These are phyloP conservation scores for Glutinoglossum americanum DNA, from an alignment of 495 filamentous ascomycete genomes.

Conservation along the genomic window DNA sequence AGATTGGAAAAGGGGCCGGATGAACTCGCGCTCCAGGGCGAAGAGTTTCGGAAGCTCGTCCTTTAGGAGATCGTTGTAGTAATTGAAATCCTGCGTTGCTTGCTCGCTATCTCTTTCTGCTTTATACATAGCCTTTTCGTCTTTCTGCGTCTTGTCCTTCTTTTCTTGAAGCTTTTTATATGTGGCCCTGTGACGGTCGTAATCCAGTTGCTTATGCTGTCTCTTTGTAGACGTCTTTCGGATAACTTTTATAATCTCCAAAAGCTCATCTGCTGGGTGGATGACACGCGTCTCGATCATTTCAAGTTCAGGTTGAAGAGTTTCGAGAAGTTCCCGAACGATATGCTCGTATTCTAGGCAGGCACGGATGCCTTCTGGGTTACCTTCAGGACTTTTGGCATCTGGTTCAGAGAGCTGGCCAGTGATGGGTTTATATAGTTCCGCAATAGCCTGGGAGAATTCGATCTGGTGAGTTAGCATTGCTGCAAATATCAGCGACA, in stretches of 20 bases:
- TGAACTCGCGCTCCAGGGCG: constrained; percentile 83
- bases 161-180: constrained; percentile 94
- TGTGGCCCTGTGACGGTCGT: constrained; percentile 60
- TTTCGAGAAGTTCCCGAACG: constrained; percentile 74
- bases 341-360: constrained; percentile 94
- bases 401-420: constrained; percentile 88
- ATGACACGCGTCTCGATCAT: constrained; percentile 92
- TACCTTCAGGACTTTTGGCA: constrained; percentile 56
- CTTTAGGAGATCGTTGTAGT: constrained; percentile 92
- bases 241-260: constrained; percentile 87
- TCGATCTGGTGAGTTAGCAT: constrained; percentile 97
- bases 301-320: constrained; percentile 76
- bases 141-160: constrained; percentile 87
- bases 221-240: constrained; percentile 76
- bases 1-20: constrained; percentile 89
- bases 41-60: constrained; percentile 90
- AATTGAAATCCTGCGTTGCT: constrained; percentile 87
- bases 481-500: constrained; percentile 25
- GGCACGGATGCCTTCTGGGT: constrained; percentile 81
- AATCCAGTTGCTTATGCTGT: constrained; percentile 94
- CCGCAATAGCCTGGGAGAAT: constrained; percentile 84
- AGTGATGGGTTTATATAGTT: constrained; percentile 96
- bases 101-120: constrained; percentile 80
- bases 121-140: constrained; percentile 94
- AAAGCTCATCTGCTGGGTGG: constrained; percentile 78